Base-by-base conservation (phyloP, 148 eudicot genomes). In the Mesembryanthemum crystallinum region DNA sequence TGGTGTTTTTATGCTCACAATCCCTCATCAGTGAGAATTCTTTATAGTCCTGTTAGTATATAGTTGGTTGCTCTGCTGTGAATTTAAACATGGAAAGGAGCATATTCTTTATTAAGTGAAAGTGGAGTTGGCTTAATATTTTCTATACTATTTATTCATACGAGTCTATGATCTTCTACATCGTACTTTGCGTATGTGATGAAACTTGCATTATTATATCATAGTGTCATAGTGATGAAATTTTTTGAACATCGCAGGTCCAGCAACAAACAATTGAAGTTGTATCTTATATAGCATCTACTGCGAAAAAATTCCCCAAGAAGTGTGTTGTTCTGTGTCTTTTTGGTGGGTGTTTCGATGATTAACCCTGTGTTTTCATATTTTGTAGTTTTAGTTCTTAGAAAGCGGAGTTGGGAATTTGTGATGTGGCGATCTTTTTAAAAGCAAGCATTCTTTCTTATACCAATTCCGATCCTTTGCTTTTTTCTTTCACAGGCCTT, bases 251-350 rank as follows among this genome's bases (percentile, higher is more conserved):
- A 57, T 79, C 78, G 83, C 94, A 95, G 99, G 99, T 96, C 80
- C 98, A 92, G 85, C 99, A 96, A 81, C 99, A 92, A 82, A 92
- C 93, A 43, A 86, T 96, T 79, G 99, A 96, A 75, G 89, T 88
- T 64, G 76, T 91, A 75, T 85, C 86, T 28, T 85, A 92, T 73
- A 88, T 91, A 72, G 94, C 98, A 79, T 87, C 95, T 43, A 86
- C 94, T 12, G 91, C 98, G 32, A 70, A 89, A 43, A 96, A 91
- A 78, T 92, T 92, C 76, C 93, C 98, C 0, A 96, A 96, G 78
- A 96, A 92, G 85, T 96, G 99, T 91, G 99, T 91, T 42, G 97
- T 96, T 70, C 87, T 96, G 47, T 96, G 99, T 83, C 88, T 96
- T 78, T 80, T 58, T 81, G 99, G 99, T 96, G 75, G 67, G 92